Conservation (phyloP, 1,139 yeast genomes). For the Saccharomyces hybrid region DNA sequence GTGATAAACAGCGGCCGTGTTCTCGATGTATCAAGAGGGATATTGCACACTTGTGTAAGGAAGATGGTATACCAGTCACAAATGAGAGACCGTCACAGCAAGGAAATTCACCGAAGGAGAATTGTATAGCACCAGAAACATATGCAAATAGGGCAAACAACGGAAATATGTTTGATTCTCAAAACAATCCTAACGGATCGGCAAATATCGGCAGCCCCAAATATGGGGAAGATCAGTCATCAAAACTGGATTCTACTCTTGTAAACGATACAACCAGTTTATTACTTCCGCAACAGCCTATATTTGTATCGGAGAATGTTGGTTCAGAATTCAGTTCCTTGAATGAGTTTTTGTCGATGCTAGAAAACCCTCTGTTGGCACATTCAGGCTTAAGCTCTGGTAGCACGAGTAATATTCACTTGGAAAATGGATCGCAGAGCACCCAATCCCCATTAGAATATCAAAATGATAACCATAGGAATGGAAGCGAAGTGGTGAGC, state of each 20-base stretch:
- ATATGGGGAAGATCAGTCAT: neutral
- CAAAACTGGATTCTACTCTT: neutral
- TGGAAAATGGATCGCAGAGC: neutral
- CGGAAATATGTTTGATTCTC: neutral
- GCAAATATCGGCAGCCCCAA: neutral
- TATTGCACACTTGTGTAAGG: constrained; percentile 84
- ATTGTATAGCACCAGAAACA: neutral
- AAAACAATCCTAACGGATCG: neutral
- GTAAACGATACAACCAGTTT: constrained; percentile 3
- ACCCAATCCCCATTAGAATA: constrained; percentile 2
- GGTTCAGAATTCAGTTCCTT: constrained; percentile 88
- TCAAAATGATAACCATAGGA: constrained; percentile 9
- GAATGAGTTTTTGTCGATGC: constrained; percentile 83
- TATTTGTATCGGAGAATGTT: constrained; percentile 84
- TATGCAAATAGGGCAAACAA: neutral
- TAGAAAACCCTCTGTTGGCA: constrained; percentile 63
- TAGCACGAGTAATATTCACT: neutral
- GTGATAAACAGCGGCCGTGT: constrained; percentile 84
- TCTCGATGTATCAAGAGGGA: constrained; percentile 79
- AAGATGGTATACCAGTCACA: constrained; percentile 37
- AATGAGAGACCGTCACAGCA: neutral
- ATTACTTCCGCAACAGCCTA: constrained; percentile 48
- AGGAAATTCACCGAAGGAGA: neutral
- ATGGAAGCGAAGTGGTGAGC: constrained; percentile 4
- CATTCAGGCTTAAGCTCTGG: constrained; percentile 3